A percentile compares a stretch with the other conserved stretches of the same genome.
These are phyloP conservation scores for Malassezia equina DNA, from an alignment of 1,284 basidiomycete genomes.

Conservation along the genomic window DNA sequence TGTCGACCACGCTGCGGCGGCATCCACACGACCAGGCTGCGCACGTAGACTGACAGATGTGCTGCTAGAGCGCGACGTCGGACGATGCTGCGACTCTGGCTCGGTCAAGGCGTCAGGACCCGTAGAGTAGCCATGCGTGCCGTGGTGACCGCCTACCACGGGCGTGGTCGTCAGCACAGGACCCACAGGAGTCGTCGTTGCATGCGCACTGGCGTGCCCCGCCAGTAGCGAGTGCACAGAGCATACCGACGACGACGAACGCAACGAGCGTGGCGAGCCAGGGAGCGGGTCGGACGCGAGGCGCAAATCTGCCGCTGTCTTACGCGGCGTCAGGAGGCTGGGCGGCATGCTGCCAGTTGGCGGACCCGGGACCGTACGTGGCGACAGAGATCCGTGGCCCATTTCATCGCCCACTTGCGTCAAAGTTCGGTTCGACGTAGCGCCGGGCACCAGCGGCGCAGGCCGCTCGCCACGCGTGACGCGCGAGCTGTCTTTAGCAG, in stretches of 20 bases:
- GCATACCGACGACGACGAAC: not conserved
- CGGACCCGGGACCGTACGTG: not conserved
- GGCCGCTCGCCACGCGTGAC: not conserved
- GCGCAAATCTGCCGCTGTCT: not conserved
- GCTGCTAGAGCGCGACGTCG: not conserved
- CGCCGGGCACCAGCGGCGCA: not conserved
- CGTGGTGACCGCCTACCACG: not conserved
- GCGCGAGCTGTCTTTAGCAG: not conserved
- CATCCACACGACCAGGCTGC: not conserved
- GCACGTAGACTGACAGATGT: not conserved
- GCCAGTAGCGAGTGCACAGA: conserved; percentile 1
- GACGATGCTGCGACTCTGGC: not conserved
- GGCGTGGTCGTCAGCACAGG: conserved; percentile 6
- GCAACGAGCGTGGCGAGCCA: not conserved
- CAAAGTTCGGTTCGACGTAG: not conserved
- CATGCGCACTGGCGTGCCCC: not conserved
- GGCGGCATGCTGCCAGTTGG: not conserved
- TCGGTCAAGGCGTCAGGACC: not conserved
- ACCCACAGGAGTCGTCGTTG: not conserved
- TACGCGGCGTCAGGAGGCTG: not conserved
- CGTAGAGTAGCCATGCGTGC: not conserved
- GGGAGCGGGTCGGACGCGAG: not conserved
- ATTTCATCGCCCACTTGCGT: not conserved
- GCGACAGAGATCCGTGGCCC: not conserved
- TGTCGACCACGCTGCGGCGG: not conserved